Evolutionary conservation across 495 filamentous ascomycete genomes (phyloP).

Genomic region (Lichenothelia convexa): DNA sequence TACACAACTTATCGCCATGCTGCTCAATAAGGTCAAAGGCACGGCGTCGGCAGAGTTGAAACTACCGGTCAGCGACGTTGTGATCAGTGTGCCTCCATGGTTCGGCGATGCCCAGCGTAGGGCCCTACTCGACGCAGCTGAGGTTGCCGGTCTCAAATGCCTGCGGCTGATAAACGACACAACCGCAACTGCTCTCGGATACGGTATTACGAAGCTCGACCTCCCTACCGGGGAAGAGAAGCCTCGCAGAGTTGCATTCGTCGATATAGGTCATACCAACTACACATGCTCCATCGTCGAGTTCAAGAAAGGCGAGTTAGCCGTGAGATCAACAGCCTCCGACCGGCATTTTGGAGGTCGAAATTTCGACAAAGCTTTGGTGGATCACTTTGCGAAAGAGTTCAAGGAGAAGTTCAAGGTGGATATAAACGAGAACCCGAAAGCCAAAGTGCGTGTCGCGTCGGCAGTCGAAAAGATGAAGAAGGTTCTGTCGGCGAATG

Average conservation of each 20-base stretch:
- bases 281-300: conserved; percentile 89
- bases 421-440: conserved; percentile 62
- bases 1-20: conserved; percentile 86
- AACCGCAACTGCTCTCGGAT: conserved; percentile 87
- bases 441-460: conserved; percentile 71
- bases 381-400: conserved; percentile 87
- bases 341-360: conserved; percentile 96
- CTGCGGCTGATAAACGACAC: conserved; percentile 96
- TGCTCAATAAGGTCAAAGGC: conserved; percentile 80
- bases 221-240: conserved; percentile 81
- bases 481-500: conserved; percentile 96
- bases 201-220: conserved; percentile 92
- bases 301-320: conserved; percentile 92
- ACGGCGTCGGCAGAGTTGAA: conserved; percentile 76
- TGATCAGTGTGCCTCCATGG: conserved; percentile 89
- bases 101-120: conserved; percentile 91
- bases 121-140: conserved; percentile 74
- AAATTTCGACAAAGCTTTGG: conserved; percentile 85
- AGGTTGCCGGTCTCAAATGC: conserved; percentile 84
- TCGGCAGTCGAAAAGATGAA: conserved; percentile 92
- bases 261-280: conserved; percentile 94
- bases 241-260: conserved; percentile 74
- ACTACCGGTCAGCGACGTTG: conserved; percentile 84
- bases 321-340: conserved; percentile 79
- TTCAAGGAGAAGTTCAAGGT: conserved; percentile 38